These are phyloP conservation scores for Ilyonectria destructans DNA, from an alignment of 2,329 filamentous ascomycete genomes.

Conservation along the genomic window DNA sequence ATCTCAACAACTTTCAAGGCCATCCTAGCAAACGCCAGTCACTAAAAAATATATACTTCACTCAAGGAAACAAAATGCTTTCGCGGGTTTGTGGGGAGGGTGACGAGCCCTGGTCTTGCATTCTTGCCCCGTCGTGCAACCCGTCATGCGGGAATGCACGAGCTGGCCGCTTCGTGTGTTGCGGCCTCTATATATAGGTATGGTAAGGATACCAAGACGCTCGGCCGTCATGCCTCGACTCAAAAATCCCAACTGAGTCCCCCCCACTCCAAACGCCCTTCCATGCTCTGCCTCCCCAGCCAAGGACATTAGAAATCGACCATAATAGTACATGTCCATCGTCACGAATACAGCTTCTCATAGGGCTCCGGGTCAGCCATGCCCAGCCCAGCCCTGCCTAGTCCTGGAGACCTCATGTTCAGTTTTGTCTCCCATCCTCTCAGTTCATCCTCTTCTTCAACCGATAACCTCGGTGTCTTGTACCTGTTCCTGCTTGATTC, in stretches of 20 bases:
- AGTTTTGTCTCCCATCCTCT: slow-evolving; percentile 30
- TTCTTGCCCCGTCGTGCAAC: slow-evolving; percentile 41
- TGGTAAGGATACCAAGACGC: slow-evolving; percentile 31
- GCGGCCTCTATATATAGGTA: slow-evolving; percentile 47
- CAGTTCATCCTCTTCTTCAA: slow-evolving; percentile 39
- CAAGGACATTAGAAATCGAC: slow-evolving; percentile 49
- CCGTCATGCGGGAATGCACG: slow-evolving; percentile 39
- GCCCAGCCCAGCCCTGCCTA: slow-evolving; percentile 24
- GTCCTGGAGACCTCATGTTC: slow-evolving; percentile 39
- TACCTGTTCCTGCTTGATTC: slow-evolving; percentile 58
- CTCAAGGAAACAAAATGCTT: slow-evolving; percentile 3
- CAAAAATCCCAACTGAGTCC: slow-evolving; percentile 20
- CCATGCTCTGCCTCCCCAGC: slow-evolving; percentile 48
- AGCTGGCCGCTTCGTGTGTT: slow-evolving; percentile 37
- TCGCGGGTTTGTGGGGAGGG: slow-evolving; percentile 35
- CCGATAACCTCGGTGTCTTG: slow-evolving; percentile 60
- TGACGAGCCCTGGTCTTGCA: slow-evolving; percentile 41
- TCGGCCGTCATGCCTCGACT: slow-evolving; percentile 23
- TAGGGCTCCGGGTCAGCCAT: slow-evolving; percentile 26
- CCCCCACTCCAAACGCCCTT: slow-evolving; percentile 47
- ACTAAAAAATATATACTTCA: neutral
- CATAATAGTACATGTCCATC: slow-evolving; percentile 51
- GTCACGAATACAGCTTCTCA: slow-evolving; percentile 36
- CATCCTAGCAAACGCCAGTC: too few relatives aligned
- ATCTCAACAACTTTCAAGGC: too few relatives aligned